Conservation (phyloP, 1,284 basidiomycete species). For the Hortiboletus rubellus region DNA sequence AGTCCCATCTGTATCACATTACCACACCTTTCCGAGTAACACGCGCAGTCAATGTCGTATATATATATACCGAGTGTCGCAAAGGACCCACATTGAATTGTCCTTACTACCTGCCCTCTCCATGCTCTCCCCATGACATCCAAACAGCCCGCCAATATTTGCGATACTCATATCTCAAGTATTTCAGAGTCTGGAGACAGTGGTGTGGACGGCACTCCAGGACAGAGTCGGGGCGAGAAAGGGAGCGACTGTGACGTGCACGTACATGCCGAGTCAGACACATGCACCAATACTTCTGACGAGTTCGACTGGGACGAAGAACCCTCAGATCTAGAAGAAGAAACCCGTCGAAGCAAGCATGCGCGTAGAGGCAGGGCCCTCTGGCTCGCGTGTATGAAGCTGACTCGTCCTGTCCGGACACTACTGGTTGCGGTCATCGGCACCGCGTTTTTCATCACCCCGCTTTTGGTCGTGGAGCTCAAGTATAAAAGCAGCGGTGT, state of each 20-base stretch:
- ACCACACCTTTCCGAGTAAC: background rate
- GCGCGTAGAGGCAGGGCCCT: conserved; percentile 53
- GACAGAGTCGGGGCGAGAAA: conserved; percentile 10
- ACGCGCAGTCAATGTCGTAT: conserved; percentile 7
- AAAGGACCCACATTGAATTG: background rate
- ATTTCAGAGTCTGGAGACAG: conserved; percentile 7
- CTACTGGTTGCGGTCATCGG: conserved; percentile 59
- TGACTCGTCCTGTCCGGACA: conserved; percentile 59
- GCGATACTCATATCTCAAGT: conserved; percentile 8
- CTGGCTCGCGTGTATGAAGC: conserved; percentile 65
- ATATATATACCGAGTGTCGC: conserved; percentile 5
- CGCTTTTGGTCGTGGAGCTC: conserved; percentile 65
- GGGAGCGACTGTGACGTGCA: conserved; percentile 7
- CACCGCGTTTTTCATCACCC: conserved; percentile 62
- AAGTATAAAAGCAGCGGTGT: conserved; percentile 51
- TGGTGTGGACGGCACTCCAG: background rate
- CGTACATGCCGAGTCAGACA: conserved; percentile 45
- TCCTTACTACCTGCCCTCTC: background rate
- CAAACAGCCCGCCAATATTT: conserved; percentile 7
- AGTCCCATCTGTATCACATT: background rate
- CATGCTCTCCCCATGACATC: conserved; percentile 19
- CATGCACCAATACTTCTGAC: conserved; percentile 61
- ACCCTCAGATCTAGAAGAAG: conserved; percentile 25
- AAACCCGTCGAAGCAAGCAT: conserved; percentile 24
- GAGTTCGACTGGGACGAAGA: conserved; percentile 77